A percentile compares a stretch with the other conserved stretches of the same genome.
Conservation (phyloP, 2,329 filamentous ascomycete genomes). For the Helminthosporium solani region DNA sequence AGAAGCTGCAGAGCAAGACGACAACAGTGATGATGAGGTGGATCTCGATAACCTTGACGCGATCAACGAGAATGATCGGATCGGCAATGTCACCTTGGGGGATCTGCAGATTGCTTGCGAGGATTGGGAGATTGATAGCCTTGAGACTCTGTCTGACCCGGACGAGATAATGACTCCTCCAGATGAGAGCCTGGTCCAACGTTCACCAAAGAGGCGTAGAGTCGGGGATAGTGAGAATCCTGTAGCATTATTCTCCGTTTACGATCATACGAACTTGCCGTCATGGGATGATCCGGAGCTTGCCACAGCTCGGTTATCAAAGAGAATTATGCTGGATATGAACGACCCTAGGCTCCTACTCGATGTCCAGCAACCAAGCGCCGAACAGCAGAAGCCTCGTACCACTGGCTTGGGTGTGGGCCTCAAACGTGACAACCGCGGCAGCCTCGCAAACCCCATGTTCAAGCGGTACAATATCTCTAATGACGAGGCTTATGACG, state of each 20-base stretch:
- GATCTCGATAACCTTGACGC: constrained; percentile 53
- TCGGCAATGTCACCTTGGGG: constrained; percentile 73
- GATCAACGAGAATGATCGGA: constrained; percentile 61
- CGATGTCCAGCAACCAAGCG: constrained; percentile 69
- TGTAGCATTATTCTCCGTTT: constrained; percentile 36
- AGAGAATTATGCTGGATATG: constrained; percentile 78
- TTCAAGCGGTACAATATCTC: constrained; percentile 89
- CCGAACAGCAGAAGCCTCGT: constrained; percentile 59
- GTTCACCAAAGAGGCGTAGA: constrained; percentile 67
- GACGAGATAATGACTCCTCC: constrained; percentile 28
- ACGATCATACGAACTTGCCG: constrained; percentile 48
- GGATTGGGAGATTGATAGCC: constrained; percentile 70
- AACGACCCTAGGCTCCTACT: constrained; percentile 86
- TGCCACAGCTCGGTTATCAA: constrained; percentile 70
- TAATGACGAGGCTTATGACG: constrained; percentile 93
- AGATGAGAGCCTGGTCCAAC: constrained; percentile 23
- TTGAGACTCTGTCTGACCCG: constrained; percentile 32
- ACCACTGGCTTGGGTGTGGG: constrained; percentile 48
- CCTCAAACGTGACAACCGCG: constrained; percentile 66
- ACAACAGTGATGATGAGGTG: constrained; percentile 45
- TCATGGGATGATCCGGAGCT: constrained; percentile 79
- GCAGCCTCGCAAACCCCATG: constrained; percentile 70
- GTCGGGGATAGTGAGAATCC: constrained; percentile 35
- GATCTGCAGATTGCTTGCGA: constrained; percentile 84
- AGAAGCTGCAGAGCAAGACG: constrained; percentile 47